Percentiles rank a stretch among this genome's conserved stretches.
Conservation (phyloP, 2,329 filamentous ascomycete species). For the Beauveria sp. region DNA sequence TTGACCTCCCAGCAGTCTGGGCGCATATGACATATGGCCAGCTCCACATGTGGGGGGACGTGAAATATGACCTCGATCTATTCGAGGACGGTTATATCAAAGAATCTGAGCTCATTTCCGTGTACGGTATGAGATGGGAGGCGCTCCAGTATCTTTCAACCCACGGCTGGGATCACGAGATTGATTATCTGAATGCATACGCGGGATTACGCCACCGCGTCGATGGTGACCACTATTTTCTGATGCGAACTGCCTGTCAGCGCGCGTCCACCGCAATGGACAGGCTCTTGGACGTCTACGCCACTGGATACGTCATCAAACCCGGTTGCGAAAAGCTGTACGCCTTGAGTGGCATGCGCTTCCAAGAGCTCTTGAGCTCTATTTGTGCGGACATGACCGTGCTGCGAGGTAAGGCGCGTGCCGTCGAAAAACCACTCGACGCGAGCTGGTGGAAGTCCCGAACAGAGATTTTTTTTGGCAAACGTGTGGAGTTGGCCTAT, state of each 20-base stretch:
- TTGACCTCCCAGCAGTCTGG: no score
- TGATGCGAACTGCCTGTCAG: slow-evolving; percentile 12
- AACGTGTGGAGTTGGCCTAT: not conserved
- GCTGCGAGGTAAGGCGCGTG: not conserved
- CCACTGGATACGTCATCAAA: not conserved
- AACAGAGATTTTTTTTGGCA: not conserved
- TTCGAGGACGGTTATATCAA: not conserved
- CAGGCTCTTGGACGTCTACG: not conserved
- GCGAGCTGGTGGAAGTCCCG: not conserved
- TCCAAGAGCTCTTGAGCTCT: not conserved
- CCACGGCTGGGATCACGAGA: slow-evolving; percentile 12
- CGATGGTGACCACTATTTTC: not conserved
- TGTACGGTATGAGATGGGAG: slow-evolving; percentile 12
- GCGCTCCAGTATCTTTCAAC: slow-evolving; percentile 8
- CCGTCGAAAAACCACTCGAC: not conserved
- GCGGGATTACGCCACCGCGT: slow-evolving; percentile 14
- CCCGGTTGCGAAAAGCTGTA: not conserved
- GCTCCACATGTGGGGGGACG: not conserved
- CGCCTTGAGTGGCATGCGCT: not conserved
- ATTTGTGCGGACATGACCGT: not conserved
- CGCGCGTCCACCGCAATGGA: slow-evolving; percentile 13
- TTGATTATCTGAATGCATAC: slow-evolving; percentile 15
- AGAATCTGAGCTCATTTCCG: slow-evolving; percentile 8
- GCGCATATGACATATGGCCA: not conserved
- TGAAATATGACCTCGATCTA: not conserved